These are phyloP conservation scores for Leptographium lundbergii DNA, from an alignment of 2,329 filamentous ascomycete species.

Conservation along the genomic window DNA sequence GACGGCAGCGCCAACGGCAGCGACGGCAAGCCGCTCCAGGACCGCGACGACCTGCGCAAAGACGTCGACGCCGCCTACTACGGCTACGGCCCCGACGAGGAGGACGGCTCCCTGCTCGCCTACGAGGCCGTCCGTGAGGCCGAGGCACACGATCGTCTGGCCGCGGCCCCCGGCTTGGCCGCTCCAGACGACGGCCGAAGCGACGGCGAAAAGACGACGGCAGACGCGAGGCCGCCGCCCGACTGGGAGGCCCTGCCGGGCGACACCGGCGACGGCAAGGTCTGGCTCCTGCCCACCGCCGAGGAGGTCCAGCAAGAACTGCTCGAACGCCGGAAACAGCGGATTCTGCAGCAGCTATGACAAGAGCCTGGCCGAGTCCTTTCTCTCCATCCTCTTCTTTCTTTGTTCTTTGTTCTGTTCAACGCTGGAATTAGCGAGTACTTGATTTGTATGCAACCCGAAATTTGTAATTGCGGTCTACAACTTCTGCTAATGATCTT, in stretches of 20 bases:
- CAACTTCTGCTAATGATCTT: not conserved
- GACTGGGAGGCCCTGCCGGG: conserved; percentile 82
- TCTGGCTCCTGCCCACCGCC: conserved; percentile 72
- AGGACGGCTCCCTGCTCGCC: conserved; percentile 65
- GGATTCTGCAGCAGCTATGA: conserved; percentile 60
- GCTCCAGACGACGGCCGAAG: conserved; percentile 2
- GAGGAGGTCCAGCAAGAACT: conserved; percentile 94
- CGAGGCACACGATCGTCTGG: conserved; percentile 60
- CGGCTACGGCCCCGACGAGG: conserved; percentile 85
- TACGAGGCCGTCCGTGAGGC: conserved; percentile 79
- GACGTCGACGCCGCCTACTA: conserved; percentile 92
- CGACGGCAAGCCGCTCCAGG: conserved; percentile 50
- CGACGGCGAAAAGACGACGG: conserved; percentile 13
- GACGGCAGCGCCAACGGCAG: conserved; percentile 26
- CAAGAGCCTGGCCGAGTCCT: too few species aligned
- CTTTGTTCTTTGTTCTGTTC: not conserved
- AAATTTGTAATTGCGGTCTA: too few species aligned
- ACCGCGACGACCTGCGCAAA: conserved; percentile 55
- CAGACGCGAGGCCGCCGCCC: conserved; percentile 42
- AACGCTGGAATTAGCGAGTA: not conserved
- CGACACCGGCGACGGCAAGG: conserved; percentile 68
- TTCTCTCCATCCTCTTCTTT: not conserved
- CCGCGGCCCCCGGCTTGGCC: conserved; percentile 31
- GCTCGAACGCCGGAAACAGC: conserved; percentile 71
- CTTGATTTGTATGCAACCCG: not conserved